A percentile compares a stretch with the other conserved stretches of the same genome.
Evolutionary conservation across 1,284 basidiomycete species (phyloP).

Genomic region (Lignosus rhinocerotis): DNA sequence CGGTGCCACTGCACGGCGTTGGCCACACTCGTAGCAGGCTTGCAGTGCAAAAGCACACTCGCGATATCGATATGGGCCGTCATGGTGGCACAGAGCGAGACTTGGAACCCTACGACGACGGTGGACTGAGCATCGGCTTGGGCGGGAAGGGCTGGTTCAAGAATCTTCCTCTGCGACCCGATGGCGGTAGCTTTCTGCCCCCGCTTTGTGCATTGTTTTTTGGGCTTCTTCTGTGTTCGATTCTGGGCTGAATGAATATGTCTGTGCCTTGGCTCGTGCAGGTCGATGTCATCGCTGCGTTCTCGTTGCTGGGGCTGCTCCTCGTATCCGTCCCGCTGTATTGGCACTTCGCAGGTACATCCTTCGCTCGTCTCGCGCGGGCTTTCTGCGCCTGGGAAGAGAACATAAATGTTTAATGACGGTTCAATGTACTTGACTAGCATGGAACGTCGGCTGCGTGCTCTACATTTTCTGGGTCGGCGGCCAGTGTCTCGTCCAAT

Average conservation of each 20-base stretch:
- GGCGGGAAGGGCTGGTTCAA: not conserved
- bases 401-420: not conserved
- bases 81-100: not conserved
- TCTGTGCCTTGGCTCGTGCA: not conserved
- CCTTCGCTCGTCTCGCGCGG: not conserved
- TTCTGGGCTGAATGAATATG: not conserved
- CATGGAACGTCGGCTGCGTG: not conserved
- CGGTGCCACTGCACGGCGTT: too few relatives aligned
- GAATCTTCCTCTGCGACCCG: not conserved
- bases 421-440: not conserved
- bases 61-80: too few relatives aligned
- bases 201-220: not conserved
- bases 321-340: not conserved
- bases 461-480: constrained; percentile 58
- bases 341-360: not conserved
- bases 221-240: not conserved
- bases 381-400: not conserved
- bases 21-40: too few relatives aligned
- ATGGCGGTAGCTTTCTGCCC: too few relatives aligned
- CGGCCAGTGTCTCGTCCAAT: constrained; percentile 43
- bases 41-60: too few relatives aligned
- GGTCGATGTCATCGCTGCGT: not conserved
- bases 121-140: not conserved
- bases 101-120: not conserved
- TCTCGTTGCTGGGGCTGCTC: not conserved